phyloP scores from a whole-genome alignment of 441 rosid species.

The Gossypium schwendimanii region DNA sequence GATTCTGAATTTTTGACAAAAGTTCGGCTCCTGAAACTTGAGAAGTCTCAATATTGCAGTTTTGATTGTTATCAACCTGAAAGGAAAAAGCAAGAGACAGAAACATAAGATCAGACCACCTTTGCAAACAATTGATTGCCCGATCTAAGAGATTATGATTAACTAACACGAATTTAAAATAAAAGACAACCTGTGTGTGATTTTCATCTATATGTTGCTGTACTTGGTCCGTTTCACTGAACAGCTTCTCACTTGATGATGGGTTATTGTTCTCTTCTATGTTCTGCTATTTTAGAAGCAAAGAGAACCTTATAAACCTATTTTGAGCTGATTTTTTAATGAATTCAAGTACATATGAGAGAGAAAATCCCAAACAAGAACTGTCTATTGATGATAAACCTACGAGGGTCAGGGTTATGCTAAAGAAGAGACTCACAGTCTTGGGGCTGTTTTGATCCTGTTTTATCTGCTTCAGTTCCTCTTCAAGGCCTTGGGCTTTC shows the following conservation, averaged over 20 bases:
- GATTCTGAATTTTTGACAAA: slow-evolving; percentile 35
- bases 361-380: slow-evolving; percentile 9
- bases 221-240: slow-evolving; percentile 13
- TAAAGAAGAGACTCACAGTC: slow-evolving; percentile 9
- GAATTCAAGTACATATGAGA: slow-evolving; percentile 5
- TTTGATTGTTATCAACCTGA: slow-evolving; percentile 29
- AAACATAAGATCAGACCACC: background rate
- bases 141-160: background rate
- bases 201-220: slow-evolving; percentile 9
- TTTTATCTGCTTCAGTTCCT: slow-evolving; percentile 24
- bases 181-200: slow-evolving; percentile 12
- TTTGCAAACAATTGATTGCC: background rate
- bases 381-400: slow-evolving; percentile 18
- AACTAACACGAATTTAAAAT: background rate
- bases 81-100: background rate
- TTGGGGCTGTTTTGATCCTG: slow-evolving; percentile 10
- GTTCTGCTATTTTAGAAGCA: slow-evolving; percentile 18
- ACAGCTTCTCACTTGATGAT: slow-evolving; percentile 11
- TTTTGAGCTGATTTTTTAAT: background rate
- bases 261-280: slow-evolving; percentile 13
- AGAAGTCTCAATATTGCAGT: slow-evolving; percentile 13
- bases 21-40: slow-evolving; percentile 21
- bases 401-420: slow-evolving; percentile 6
- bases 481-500: slow-evolving; percentile 31
- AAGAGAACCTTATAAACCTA: background rate